Evolutionary conservation across 805 yeast species (phyloP).

Genomic region (Candida rishiriensis): DNA sequence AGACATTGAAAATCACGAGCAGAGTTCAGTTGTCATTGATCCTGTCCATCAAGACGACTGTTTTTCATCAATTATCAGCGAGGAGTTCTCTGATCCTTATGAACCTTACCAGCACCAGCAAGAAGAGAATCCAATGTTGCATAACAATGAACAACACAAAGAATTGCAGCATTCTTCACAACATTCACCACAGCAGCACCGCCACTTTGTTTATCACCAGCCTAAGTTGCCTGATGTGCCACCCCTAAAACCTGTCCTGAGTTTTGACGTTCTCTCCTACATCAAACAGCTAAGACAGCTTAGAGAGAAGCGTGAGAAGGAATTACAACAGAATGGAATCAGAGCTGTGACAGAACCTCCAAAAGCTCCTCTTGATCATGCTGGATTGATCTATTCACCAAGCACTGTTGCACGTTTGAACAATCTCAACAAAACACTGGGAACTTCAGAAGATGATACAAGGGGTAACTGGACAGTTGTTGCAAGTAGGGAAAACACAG

Average conservation of each 20-base stretch:
- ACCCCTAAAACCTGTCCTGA: background rate
- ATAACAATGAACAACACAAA: too few species aligned
- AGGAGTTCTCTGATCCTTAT: too few species aligned
- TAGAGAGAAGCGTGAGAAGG: conserved; percentile 9
- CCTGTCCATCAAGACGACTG: too few species aligned
- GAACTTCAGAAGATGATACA: background rate
- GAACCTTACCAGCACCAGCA: too few species aligned
- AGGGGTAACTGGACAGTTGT: conserved; percentile 12
- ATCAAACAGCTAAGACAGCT: background rate
- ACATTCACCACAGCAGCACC: too few species aligned
- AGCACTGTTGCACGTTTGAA: conserved; percentile 18
- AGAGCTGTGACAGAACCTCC: conserved; percentile 14
- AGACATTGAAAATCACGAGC: conserved; percentile 1
- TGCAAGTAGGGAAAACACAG: conserved; percentile 5
- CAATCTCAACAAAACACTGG: conserved; percentile 1
- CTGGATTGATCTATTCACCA: conserved; percentile 19
- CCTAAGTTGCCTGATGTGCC: background rate
- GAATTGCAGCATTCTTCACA: too few species aligned
- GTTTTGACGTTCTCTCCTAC: background rate
- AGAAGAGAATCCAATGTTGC: too few species aligned
- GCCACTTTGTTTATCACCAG: too few species aligned
- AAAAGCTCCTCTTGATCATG: conserved; percentile 6
- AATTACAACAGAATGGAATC: conserved; percentile 19
- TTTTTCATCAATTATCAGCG: too few species aligned
- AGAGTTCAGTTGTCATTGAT: too few species aligned